Conservation (phyloP, 352 stramenopile genomes). For the Sclerospora graminicola region DNA sequence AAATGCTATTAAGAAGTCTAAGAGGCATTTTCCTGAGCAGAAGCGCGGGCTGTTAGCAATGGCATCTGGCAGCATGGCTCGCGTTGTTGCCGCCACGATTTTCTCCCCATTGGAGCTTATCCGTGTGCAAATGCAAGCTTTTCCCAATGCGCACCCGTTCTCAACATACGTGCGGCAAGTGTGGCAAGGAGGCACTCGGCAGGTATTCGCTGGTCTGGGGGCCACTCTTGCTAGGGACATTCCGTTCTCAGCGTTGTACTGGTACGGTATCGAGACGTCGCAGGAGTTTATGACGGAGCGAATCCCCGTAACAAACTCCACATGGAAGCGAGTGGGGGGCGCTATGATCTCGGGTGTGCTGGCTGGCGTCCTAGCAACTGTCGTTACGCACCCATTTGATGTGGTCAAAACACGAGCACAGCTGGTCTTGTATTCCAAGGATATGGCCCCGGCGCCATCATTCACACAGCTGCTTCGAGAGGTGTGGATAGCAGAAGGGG, state of each 20-base stretch:
- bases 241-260: conserved; percentile 93
- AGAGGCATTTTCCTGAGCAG: conserved; percentile 25
- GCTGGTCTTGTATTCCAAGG: conserved; percentile 39
- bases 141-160: conserved; percentile 45
- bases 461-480: conserved; percentile 37
- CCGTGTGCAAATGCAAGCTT: conserved; percentile 77
- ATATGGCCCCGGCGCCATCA: conserved; percentile 10
- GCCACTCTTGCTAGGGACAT: conserved; percentile 90
- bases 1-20: conserved; percentile 46
- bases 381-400: conserved; percentile 91
- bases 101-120: conserved; percentile 85
- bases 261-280: conserved; percentile 84
- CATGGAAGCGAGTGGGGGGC: conserved; percentile 32
- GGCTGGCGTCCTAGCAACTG: conserved; percentile 77
- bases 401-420: conserved; percentile 91
- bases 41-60: conserved; percentile 37
- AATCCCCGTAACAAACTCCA: conserved; percentile 16
- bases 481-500: conserved; percentile 33
- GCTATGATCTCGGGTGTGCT: conserved; percentile 79
- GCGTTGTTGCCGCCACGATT: conserved; percentile 44
- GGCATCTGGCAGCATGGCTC: conserved; percentile 36
- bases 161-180: conserved; percentile 27
- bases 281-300: conserved; percentile 33
- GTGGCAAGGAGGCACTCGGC: conserved; percentile 26
- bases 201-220: conserved; percentile 63